phyloP scores from a whole-genome alignment of 768 basidiomycete species.

The Tricholoma matsutake region DNA sequence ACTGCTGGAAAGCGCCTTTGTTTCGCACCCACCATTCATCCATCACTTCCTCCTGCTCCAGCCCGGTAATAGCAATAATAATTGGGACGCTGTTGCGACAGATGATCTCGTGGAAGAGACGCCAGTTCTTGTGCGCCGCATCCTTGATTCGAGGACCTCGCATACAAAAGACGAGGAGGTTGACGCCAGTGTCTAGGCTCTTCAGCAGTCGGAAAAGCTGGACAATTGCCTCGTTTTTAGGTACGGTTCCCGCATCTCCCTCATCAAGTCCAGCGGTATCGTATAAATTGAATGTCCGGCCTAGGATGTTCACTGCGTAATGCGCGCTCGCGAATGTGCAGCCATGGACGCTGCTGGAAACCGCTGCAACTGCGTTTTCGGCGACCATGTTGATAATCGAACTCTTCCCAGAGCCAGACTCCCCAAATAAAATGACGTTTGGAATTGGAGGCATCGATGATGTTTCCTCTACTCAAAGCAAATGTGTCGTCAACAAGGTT shows the following conservation, averaged over 20 bases:
- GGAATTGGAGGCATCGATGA: conserved; percentile 2
- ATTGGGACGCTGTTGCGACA: conserved; percentile 37
- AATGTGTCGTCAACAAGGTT: not conserved
- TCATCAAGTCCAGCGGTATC: conserved; percentile 41
- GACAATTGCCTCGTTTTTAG: conserved; percentile 18
- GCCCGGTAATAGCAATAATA: conserved; percentile 35
- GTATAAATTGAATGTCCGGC: conserved; percentile 25
- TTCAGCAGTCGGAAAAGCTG: conserved; percentile 30
- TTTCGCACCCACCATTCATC: conserved; percentile 35
- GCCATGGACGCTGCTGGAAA: conserved; percentile 30
- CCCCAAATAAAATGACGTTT: conserved; percentile 40
- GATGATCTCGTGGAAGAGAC: conserved; percentile 35
- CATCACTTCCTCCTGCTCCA: conserved; percentile 27
- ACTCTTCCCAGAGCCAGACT: conserved; percentile 38
- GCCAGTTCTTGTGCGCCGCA: conserved; percentile 35
- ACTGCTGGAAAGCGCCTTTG: conserved; percentile 23
- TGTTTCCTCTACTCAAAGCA: not conserved
- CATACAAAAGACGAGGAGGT: conserved; percentile 39
- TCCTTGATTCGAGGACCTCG: conserved; percentile 36
- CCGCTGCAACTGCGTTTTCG: conserved; percentile 21
- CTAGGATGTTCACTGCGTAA: conserved; percentile 23
- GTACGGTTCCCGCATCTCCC: conserved; percentile 20
- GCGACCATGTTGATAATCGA: conserved; percentile 41
- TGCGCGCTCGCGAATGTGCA: conserved; percentile 32
- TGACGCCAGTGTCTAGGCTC: conserved; percentile 32